phyloP scores from a whole-genome alignment of 2,329 filamentous ascomycete genomes.

The Zasmidium cellare region DNA sequence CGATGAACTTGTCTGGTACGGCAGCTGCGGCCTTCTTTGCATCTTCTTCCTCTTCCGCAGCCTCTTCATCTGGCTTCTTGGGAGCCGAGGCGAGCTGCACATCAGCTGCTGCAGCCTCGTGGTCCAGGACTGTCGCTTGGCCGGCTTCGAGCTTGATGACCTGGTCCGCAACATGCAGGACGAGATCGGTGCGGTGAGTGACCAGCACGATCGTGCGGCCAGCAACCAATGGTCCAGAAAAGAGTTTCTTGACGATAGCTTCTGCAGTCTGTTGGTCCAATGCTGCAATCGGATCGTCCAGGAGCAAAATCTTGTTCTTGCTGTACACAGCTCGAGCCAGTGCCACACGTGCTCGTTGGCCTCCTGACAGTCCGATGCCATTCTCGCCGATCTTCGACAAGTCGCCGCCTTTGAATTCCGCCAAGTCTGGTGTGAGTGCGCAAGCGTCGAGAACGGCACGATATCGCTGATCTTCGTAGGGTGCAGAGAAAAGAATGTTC shows the following conservation, averaged over 20 bases:
- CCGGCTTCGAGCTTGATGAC: constrained; percentile 69
- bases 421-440: constrained; percentile 61
- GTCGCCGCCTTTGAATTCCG: constrained; percentile 64
- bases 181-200: constrained; percentile 69
- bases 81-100: neutral
- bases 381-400: constrained; percentile 52
- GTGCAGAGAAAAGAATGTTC: constrained; percentile 65
- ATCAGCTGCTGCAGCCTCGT: constrained; percentile 18
- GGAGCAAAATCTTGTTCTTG: constrained; percentile 45
- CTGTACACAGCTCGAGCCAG: constrained; percentile 51
- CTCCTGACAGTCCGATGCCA: constrained; percentile 49
- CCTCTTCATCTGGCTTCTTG: constrained; percentile 18
- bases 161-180: constrained; percentile 70
- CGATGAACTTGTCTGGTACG: constrained; percentile 72
- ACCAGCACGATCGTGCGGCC: constrained; percentile 59
- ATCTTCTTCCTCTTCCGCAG: constrained; percentile 28
- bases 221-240: constrained; percentile 56
- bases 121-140: constrained; percentile 41
- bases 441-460: constrained; percentile 68
- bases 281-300: constrained; percentile 51
- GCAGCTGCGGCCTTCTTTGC: constrained; percentile 52
- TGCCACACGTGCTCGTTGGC: constrained; percentile 49
- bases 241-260: constrained; percentile 57
- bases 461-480: constrained; percentile 69
- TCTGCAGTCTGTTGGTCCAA: constrained; percentile 64